Percentiles rank a stretch among this genome's conserved stretches.
Conservation (phyloP, 805 yeast species). For the Myxozyma monticola region DNA sequence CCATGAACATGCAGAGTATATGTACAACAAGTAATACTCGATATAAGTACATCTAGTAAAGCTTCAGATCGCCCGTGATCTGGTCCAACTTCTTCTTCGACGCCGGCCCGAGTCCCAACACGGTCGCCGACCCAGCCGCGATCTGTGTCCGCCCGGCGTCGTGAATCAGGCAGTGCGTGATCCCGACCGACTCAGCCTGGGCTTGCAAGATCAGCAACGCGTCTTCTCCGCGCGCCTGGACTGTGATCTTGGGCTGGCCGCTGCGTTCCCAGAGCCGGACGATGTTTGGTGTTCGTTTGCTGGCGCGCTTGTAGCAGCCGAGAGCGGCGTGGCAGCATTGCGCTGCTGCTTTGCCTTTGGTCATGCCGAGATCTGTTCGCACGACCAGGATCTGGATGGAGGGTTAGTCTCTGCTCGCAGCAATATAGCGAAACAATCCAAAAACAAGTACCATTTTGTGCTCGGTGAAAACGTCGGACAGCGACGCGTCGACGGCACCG, state of each 20-base stretch:
- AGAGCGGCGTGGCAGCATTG: constrained; percentile 98
- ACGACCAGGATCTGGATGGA: constrained; percentile 66
- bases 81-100: constrained; percentile 75
- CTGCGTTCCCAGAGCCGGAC: constrained; percentile 72
- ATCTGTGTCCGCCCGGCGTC: constrained; percentile 98
- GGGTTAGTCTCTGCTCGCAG: not conserved
- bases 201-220: constrained; percentile 77
- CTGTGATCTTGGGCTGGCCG: constrained; percentile 93
- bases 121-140: constrained; percentile 95
- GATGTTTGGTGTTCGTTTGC: constrained; percentile 59
- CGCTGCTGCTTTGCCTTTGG: constrained; percentile 94
- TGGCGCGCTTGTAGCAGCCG: constrained; percentile 68
- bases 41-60: constrained; percentile 54
- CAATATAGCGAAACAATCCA: not conserved
- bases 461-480: constrained; percentile 16
- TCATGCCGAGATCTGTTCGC: constrained; percentile 86
- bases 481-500: constrained; percentile 1
- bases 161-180: constrained; percentile 77
- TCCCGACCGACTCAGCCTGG: constrained; percentile 73
- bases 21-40: too few relatives aligned
- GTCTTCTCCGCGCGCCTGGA: constrained; percentile 61
- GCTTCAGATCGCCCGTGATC: constrained; percentile 74
- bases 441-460: constrained; percentile 21
- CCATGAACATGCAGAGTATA: too few relatives aligned
- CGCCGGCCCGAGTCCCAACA: constrained; percentile 96